Evolutionary conservation across 352 stramenopile species (phyloP), one percentile per base, ranked within the genome.

Genomic region (Pythium chondricola): DNA sequence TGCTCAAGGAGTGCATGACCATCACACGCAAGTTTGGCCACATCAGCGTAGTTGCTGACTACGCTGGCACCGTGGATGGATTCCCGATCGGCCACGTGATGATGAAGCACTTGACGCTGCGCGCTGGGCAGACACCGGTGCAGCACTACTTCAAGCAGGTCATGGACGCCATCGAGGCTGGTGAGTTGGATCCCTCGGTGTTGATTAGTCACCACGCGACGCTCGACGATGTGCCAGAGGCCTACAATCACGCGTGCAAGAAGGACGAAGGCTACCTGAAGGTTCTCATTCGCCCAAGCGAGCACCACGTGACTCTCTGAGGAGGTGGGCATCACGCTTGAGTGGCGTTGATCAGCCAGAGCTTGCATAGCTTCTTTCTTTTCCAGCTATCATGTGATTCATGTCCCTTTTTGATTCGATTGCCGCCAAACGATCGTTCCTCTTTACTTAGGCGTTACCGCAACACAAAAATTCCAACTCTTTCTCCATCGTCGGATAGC

Each of bases 211-310:
- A 88, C 55, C 62, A 64, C 22, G 56, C 82, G 25, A 58, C 61
- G 20, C 56, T 88, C 4, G 72, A 85, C 20, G 74, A 83, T 21
- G 56, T 73, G 36, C 62, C 77, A 5, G 63, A 83, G 29, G 66
- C 63, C 14, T 85, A 86, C 51, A 54, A 48, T 3, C 62, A 69
- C 31, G 69, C 75, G 17, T 69, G 48, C 39, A 80, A 83, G 48
- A 80, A 86, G 54, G 70, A 83, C 38, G 59, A 75, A 29, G 63
- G 57, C 0, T 83, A 67, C 31, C 29, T 88, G 47, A 88, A 88
- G 52, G 74, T 85, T 37, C 57, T 85, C 13, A 67, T 81, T 24
- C 62, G 63, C 35, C 72, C 72, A 20, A 22, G 1, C 9, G 18
- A 22, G 17, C 32, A 22, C 21, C 7, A 13, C 29, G 29, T 13